Conservation (phyloP, 495 filamentous ascomycete species). For the Parathielavia appendiculata region DNA sequence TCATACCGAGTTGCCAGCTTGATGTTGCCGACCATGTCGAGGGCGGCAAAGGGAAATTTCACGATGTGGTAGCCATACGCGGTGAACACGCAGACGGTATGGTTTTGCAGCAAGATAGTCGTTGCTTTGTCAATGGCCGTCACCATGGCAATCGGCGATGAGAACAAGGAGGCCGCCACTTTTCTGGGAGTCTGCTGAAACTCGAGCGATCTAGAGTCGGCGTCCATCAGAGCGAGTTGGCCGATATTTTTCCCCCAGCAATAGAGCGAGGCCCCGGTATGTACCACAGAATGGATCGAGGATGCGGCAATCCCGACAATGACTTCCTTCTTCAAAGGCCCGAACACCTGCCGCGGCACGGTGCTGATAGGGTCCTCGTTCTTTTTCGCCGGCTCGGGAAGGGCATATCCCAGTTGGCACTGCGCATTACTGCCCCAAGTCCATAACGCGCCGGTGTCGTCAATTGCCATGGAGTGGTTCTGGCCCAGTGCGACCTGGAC, state of each 20-base stretch:
- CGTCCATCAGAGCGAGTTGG: constrained; percentile 89
- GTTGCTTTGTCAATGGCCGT: constrained; percentile 91
- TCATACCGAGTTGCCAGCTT: constrained; percentile 63
- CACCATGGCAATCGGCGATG: constrained; percentile 67
- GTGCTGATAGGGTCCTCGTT: constrained; percentile 77
- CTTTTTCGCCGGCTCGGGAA: constrained; percentile 50
- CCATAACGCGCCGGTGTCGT: constrained; percentile 74
- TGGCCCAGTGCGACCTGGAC: constrained; percentile 74
- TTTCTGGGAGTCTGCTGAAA: constrained; percentile 74
- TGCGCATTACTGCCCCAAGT: constrained; percentile 89
- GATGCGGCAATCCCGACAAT: constrained; percentile 86
- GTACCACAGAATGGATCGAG: constrained; percentile 82
- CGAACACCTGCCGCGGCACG: constrained; percentile 83
- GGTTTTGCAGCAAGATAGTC: constrained; percentile 74
- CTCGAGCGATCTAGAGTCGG: constrained; percentile 85
- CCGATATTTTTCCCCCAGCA: constrained; percentile 96
- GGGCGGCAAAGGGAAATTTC: constrained; percentile 65
- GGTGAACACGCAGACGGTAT: constrained; percentile 87
- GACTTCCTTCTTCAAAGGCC: constrained; percentile 77
- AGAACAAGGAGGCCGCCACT: constrained; percentile 82
- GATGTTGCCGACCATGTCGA: constrained; percentile 63
- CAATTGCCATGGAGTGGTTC: constrained; percentile 83
- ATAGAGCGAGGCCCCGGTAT: constrained; percentile 74
- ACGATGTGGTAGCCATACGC: constrained; percentile 89
- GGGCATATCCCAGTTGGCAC: constrained; percentile 78